phyloP scores from a whole-genome alignment of 2,329 filamentous ascomycete genomes.

The Sclerotinia sclerotiorum region DNA sequence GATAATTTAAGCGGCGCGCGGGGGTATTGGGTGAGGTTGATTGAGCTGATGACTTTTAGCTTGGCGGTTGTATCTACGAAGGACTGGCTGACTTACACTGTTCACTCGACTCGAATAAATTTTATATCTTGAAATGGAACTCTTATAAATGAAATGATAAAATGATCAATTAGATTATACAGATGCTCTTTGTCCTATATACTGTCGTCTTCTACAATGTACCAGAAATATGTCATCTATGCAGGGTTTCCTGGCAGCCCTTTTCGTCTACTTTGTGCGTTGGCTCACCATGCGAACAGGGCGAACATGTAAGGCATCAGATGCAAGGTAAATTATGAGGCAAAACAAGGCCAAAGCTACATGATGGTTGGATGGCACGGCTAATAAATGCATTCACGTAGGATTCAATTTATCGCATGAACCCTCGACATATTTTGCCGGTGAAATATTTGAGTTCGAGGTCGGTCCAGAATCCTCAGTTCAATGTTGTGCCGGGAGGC shows the following conservation, averaged over 20 bases:
- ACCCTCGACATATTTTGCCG: neutral
- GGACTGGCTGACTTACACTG: no score
- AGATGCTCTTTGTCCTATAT: neutral
- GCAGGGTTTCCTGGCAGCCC: constrained; percentile 3
- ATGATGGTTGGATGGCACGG: neutral
- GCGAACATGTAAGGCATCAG: constrained; percentile 19
- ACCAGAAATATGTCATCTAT: constrained; percentile 8
- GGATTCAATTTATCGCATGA: neutral
- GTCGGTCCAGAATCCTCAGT: no score
- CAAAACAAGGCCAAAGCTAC: constrained; percentile 2
- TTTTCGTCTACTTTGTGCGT: constrained; percentile 17
- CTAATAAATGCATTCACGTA: neutral
- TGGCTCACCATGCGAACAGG: constrained; percentile 20
- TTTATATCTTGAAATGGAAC: neutral
- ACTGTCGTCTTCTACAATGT: neutral
- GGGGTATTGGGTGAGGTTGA: constrained; percentile 2
- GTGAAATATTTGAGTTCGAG: neutral
- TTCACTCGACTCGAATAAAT: neutral
- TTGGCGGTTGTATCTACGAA: neutral
- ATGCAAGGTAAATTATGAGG: constrained; percentile 1
- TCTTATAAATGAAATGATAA: neutral
- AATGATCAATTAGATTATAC: neutral
- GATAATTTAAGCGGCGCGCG: constrained; percentile 14
- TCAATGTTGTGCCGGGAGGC: no score
- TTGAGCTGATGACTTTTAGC: neutral